phyloP scores from a whole-genome alignment of 805 yeast genomes.

The Candida silvatica region DNA sequence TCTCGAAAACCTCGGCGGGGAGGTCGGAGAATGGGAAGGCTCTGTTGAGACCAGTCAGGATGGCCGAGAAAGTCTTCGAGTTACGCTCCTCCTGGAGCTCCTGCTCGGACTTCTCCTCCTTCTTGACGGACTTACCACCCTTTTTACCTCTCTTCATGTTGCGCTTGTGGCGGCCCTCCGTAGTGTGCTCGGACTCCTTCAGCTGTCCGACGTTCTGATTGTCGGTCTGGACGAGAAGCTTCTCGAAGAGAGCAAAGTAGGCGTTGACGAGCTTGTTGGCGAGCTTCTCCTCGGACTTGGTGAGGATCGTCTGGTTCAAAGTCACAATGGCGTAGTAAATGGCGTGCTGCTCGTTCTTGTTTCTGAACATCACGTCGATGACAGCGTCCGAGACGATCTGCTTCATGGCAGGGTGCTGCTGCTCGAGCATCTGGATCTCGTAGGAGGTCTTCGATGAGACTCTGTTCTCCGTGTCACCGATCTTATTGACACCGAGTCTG shows the following conservation, averaged over 20 bases:
- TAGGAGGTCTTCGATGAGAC: conserved; percentile 86
- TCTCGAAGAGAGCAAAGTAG: conserved; percentile 81
- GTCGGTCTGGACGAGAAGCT: conserved; percentile 65
- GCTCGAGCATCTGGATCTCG: conserved; percentile 70
- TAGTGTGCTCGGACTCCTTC: conserved; percentile 39
- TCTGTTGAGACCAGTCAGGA: conserved; percentile 90
- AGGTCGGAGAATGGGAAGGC: conserved; percentile 88
- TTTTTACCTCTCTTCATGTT: conserved; percentile 75
- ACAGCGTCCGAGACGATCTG: conserved; percentile 69
- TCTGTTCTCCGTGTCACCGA: conserved; percentile 88
- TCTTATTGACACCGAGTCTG: conserved; percentile 82
- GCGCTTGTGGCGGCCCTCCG: conserved; percentile 59
- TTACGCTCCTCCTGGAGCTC: conserved; percentile 73
- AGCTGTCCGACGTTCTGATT: conserved; percentile 28
- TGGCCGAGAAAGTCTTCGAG: conserved; percentile 78
- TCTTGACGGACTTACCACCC: conserved; percentile 75
- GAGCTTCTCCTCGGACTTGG: conserved; percentile 64
- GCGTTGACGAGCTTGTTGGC: conserved; percentile 80
- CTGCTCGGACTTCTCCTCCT: conserved; percentile 46
- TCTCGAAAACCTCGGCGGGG: conserved; percentile 58
- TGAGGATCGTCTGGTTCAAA: conserved; percentile 85
- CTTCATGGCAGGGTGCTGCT: conserved; percentile 95
- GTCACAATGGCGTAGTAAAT: conserved; percentile 84
- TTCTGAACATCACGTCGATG: conserved; percentile 69
- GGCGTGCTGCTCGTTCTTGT: conserved; percentile 75